Conservation (phyloP, 2,329 filamentous ascomycete species). For the Trichoderma cornu-damae region DNA sequence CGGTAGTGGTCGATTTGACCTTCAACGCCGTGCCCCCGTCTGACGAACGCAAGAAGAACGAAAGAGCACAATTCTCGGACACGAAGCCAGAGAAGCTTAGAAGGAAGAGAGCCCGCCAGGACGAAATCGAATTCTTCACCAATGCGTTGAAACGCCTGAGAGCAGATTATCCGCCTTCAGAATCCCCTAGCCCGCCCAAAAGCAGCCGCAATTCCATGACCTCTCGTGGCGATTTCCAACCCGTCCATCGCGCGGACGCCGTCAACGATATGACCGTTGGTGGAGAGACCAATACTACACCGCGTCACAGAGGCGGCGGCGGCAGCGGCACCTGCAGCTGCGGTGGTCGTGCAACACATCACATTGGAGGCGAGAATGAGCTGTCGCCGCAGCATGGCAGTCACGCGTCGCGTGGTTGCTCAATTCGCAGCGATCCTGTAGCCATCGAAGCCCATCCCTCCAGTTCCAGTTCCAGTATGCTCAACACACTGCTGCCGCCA, state of each 20-base stretch:
- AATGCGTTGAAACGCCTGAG: neutral
- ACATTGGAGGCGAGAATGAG: neutral
- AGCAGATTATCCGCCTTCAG: neutral
- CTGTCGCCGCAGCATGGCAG: no score
- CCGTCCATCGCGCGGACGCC: neutral
- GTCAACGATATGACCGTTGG: neutral
- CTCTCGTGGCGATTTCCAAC: neutral
- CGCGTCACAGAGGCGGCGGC: neutral
- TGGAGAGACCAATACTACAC: neutral
- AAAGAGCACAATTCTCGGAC: neutral
- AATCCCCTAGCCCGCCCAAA: neutral
- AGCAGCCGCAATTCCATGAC: neutral
- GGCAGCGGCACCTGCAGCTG: no score
- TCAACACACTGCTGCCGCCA: neutral
- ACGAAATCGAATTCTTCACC: constrained; percentile 36
- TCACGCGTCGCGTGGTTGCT: neutral
- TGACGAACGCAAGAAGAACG: neutral
- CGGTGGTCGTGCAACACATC: neutral
- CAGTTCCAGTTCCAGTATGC: neutral
- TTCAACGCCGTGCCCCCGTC: constrained; percentile 50
- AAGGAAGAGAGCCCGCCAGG: constrained; percentile 32
- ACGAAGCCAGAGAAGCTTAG: constrained; percentile 25
- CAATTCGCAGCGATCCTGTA: neutral
- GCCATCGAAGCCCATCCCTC: neutral
- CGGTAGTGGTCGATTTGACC: constrained; percentile 52